Evolutionary conservation across 306 rosid genomes (phyloP), one percentile per base, ranked within the genome.

Genomic region (Medicago arabica): DNA sequence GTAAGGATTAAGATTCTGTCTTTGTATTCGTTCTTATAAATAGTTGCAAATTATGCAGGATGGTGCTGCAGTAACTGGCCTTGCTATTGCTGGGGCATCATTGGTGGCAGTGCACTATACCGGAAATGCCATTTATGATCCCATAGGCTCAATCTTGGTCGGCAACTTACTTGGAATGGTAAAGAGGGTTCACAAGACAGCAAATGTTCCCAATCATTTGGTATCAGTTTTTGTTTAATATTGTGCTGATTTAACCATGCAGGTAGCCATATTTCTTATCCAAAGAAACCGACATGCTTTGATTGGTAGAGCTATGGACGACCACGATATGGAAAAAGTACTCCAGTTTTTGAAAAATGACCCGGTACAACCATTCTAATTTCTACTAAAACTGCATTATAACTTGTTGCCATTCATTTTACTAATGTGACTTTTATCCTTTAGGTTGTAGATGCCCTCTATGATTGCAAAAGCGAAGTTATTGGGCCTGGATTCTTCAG

Each of bases 91-190:
- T 55, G 99, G 84, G 77, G 97, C 98, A 77, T 96, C 99, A 50
- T 85, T 96, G 84, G 82, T 96, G 74, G 97, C 99, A 16, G 97
- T 92, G 50, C 82, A 89, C 46, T 41, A 53, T 25, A 92, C 99
- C 3, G 99, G 99, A 76, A 96, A 92, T 86, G 90, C 94, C 69
- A 90, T 96, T 66, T 96, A 96, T 81, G 99, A 96, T 78, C 98
- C 98, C 62, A 80, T 96, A 76, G 98, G 99, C 69, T 96, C 99
- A 39, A 90, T 96, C 60, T 21, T 96, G 59, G 96, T 96, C 38
- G 99, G 99, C 67, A 92, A 96, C 87, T 85, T 96, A 60, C 99
- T 96, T 79, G 98, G 99, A 87, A 88, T 96, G 99, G 99, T 96
- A 92, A 78, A 67, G 62, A 44, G 86, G 60, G 18, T n/a, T 68